Conservation (phyloP, 177 flowering plant species). For the Vitis hybrid region DNA sequence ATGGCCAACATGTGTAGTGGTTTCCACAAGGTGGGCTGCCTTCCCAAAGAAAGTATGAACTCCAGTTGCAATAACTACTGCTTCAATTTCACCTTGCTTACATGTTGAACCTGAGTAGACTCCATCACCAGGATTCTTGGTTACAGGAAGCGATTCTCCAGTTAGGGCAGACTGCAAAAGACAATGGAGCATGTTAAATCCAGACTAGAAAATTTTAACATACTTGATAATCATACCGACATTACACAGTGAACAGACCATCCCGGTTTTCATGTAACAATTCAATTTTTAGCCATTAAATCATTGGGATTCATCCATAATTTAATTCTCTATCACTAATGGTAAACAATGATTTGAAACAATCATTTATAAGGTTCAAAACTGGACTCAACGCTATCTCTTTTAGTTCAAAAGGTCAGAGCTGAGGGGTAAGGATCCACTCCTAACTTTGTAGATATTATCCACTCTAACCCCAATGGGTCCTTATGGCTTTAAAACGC, state of each 20-base stretch:
- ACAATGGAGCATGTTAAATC: slow-evolving; percentile 9
- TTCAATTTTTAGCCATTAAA: neutral
- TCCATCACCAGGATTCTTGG: slow-evolving; percentile 71
- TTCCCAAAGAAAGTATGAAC: slow-evolving; percentile 86
- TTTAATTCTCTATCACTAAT: too few species aligned
- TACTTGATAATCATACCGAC: neutral
- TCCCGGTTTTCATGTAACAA: neutral
- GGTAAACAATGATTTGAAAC: too few species aligned
- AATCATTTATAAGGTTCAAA: too few species aligned
- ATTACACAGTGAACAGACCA: neutral
- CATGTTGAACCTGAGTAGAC: slow-evolving; percentile 89
- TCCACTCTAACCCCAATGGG: too few species aligned
- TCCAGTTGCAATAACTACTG: slow-evolving; percentile 74
- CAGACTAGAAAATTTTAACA: neutral
- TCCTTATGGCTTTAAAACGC: too few species aligned
- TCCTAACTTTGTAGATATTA: too few species aligned
- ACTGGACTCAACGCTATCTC: too few species aligned
- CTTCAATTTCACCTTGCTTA: slow-evolving; percentile 81
- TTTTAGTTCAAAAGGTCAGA: too few species aligned
- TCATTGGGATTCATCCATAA: neutral
- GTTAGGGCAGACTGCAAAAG: slow-evolving; percentile 69
- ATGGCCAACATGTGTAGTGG: slow-evolving; percentile 76
- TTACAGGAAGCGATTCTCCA: slow-evolving; percentile 76
- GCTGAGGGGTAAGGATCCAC: too few species aligned
- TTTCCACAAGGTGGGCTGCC: slow-evolving; percentile 89